These are phyloP conservation scores for Iris pallida DNA, from an alignment of 116 monocot genomes.

Conservation along the genomic window DNA sequence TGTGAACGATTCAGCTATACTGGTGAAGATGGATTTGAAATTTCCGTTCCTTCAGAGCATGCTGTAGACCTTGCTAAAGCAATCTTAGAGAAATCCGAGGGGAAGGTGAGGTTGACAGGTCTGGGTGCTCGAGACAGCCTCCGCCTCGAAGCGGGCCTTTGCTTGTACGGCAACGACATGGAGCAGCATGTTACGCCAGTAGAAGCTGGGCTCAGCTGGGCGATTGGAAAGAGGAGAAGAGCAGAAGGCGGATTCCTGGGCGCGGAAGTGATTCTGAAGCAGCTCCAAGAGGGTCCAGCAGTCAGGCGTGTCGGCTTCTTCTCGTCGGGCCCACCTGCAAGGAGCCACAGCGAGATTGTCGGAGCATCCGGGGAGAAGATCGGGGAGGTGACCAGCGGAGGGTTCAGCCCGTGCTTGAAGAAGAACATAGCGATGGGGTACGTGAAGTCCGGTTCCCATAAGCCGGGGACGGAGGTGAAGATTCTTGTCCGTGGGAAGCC, in stretches of 20 bases:
- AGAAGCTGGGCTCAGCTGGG: slow-evolving; percentile 86
- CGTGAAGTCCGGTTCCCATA: slow-evolving; percentile 83
- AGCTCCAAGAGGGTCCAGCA: slow-evolving; percentile 66
- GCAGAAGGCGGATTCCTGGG: slow-evolving; percentile 91
- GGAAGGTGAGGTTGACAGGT: slow-evolving; percentile 75
- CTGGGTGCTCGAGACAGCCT: slow-evolving; percentile 95
- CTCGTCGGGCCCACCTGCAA: slow-evolving; percentile 74
- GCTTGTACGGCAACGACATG: slow-evolving; percentile 89
- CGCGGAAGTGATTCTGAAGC: slow-evolving; percentile 75
- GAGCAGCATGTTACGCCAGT: slow-evolving; percentile 84
- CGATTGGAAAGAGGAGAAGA: slow-evolving; percentile 84
- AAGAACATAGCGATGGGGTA: slow-evolving; percentile 98
- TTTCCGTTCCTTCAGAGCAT: slow-evolving; percentile 81
- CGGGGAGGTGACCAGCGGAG: slow-evolving; percentile 90
- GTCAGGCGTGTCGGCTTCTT: slow-evolving; percentile 71
- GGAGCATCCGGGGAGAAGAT: slow-evolving; percentile 44
- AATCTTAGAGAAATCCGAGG: slow-evolving; percentile 81
- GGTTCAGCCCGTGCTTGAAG: slow-evolving; percentile 93
- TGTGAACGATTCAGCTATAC: slow-evolving; percentile 53
- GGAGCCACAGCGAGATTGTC: slow-evolving; percentile 69
- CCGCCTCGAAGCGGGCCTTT: slow-evolving; percentile 84
- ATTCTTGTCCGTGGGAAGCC: slow-evolving; percentile 61
- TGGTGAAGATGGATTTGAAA: slow-evolving; percentile 94
- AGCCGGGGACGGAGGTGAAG: slow-evolving; percentile 76
- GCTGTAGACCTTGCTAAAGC: slow-evolving; percentile 78